phyloP scores from a whole-genome alignment of 1,284 basidiomycete species.

The Ustilago vetiveriae region DNA sequence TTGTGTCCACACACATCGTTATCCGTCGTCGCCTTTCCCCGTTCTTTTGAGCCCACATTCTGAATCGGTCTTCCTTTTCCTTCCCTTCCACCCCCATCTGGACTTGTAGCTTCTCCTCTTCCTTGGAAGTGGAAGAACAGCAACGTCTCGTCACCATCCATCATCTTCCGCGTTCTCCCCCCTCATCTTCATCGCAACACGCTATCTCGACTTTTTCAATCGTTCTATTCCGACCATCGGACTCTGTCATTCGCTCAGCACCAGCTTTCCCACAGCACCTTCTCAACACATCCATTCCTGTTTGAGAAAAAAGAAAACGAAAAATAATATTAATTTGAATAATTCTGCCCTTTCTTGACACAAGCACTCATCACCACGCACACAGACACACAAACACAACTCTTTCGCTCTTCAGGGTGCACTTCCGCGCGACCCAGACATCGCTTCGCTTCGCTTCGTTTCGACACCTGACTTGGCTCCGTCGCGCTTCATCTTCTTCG shows the following conservation, averaged over 20 bases:
- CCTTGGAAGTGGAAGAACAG: not conserved
- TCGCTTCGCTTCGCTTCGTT: not conserved
- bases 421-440: not conserved
- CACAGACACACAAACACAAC: not conserved
- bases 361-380: not conserved
- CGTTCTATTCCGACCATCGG: no score
- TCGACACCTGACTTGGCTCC: no score
- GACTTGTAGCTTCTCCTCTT: not conserved
- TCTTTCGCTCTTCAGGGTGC: slow-evolving; percentile 6
- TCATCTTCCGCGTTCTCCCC: not conserved
- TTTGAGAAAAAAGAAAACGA: no score
- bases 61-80: not conserved
- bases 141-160: not conserved
- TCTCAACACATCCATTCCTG: no score
- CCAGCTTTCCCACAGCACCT: no score
- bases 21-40: slow-evolving; percentile 42
- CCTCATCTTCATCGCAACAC: not conserved
- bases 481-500: not conserved
- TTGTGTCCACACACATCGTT: slow-evolving; percentile 30
- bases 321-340: no score
- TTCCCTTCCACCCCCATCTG: slow-evolving; percentile 2
- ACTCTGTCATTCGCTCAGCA: no score
- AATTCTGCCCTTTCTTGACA: no score
- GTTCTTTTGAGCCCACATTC: not conserved
- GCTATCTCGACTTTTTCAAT: not conserved